Base-by-base conservation (phyloP, 176 grass and related monocot species). In the Raddia distichophylla region DNA sequence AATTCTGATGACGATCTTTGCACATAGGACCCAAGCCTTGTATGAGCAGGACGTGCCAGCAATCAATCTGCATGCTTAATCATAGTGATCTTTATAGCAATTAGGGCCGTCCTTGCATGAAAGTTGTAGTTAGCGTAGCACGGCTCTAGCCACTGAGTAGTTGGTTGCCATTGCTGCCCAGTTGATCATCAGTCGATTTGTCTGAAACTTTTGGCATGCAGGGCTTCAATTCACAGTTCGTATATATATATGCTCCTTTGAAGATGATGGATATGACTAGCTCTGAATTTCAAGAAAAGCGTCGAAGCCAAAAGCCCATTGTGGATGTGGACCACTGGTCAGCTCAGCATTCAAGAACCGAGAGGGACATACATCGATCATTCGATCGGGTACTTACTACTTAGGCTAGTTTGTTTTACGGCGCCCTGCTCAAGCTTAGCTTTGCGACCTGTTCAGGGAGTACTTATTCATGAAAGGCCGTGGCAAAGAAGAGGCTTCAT, bases 261-360 rank as follows among this genome's bases (percentile, higher is more conserved):
- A 69, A 27, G 27, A 27, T 22, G 53, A 76, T 61, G 11, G n/a
- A 15, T 61, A 15, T 61, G 57, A 57, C 55, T 44, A 57, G 34
- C 42, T 76, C 74, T 48, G 57, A 76, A 48, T 61, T 76, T 45
- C 74, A 62, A 32, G 42, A 16, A 61, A 60, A 76, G 42, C 22
- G 74, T 47, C 42, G 56, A 60, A 17, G 56, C 57, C 74, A 46
- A 64, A 19, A 76, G 43, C n/a, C 56, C 43, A 12, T 47, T 14
- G 67, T 35, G 12, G 7, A 16, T 16, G 4, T 8, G 70, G 69
- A 53, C 49, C 69, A 54, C 69, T 54, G 19, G 27, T 27, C 37
- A 67, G 44, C 13, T 44, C 17, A n/a, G 42, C 65, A 53, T 35
- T 22, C 5, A 72, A 72, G 69, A 51, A 17, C 45, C 15, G 52